phyloP scores from a whole-genome alignment of 73 alveolate species.

The Paraurostyla sp. region DNA sequence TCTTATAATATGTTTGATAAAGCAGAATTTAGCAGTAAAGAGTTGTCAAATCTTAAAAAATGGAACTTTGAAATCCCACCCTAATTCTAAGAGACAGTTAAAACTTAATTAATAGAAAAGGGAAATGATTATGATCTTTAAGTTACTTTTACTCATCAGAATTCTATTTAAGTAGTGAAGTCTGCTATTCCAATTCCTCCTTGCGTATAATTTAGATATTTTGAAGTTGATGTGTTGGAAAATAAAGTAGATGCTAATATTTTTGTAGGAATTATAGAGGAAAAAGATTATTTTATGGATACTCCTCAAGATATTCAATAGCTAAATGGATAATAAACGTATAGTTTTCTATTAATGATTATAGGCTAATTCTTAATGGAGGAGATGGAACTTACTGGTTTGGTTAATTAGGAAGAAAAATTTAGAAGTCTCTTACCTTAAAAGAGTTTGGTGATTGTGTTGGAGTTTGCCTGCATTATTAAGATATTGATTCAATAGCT shows the following conservation, averaged over 20 bases:
- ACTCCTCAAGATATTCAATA: background rate
- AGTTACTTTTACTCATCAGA: background rate
- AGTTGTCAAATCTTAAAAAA: background rate
- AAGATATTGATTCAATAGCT: constrained; percentile 45
- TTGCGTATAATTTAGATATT: constrained; percentile 40
- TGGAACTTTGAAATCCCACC: constrained; percentile 26
- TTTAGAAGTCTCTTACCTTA: constrained; percentile 1
- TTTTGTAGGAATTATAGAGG: constrained; percentile 50
- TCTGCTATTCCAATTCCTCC: constrained; percentile 33
- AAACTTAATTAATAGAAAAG: background rate
- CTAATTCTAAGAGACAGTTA: background rate
- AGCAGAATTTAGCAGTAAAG: constrained; percentile 30
- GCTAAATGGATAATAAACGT: constrained; percentile 23
- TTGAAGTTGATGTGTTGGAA: constrained; percentile 66
- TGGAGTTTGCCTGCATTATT: constrained; percentile 50
- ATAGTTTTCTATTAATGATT: background rate
- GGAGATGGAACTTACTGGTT: constrained; percentile 14
- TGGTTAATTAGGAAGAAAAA: constrained; percentile 16
- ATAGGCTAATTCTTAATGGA: constrained; percentile 22
- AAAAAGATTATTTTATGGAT: constrained; percentile 9
- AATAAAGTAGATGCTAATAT: constrained; percentile 28
- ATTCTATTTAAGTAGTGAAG: background rate
- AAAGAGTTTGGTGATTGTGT: constrained; percentile 60
- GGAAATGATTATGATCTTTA: constrained; percentile 20
- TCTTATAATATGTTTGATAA: constrained; percentile 57